Conservation (phyloP, 495 filamentous ascomycete genomes). For the Penicillium pulvis region DNA sequence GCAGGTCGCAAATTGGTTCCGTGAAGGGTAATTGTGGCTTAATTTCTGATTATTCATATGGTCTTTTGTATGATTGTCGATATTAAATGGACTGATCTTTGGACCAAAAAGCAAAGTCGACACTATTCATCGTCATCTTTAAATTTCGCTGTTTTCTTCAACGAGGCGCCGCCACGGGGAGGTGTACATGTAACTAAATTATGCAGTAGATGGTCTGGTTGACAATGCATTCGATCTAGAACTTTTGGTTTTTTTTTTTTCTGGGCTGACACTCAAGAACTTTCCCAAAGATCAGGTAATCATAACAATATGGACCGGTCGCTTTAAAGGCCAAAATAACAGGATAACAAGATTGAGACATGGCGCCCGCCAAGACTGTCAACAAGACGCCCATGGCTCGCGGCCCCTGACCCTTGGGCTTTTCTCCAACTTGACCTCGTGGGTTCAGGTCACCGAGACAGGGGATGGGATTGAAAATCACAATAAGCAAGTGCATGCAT, state of each 20-base stretch:
- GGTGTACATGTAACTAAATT: background rate
- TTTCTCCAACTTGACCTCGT: slow-evolving; percentile 18
- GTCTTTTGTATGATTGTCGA: background rate
- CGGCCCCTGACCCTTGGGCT: slow-evolving; percentile 19
- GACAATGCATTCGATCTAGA: slow-evolving; percentile 28
- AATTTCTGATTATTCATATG: background rate
- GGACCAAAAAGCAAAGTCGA: background rate
- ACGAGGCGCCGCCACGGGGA: slow-evolving; percentile 9
- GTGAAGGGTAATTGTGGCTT: slow-evolving; percentile 15
- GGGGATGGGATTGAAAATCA: slow-evolving; percentile 19
- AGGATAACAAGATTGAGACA: slow-evolving; percentile 24
- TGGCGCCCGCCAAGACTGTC: slow-evolving; percentile 27
- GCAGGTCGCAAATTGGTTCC: slow-evolving; percentile 13
- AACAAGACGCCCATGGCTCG: slow-evolving; percentile 11
- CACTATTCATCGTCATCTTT: slow-evolving; percentile 4
- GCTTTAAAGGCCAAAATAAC: slow-evolving; percentile 29
- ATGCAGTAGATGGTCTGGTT: slow-evolving; percentile 15
- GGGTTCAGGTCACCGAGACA: slow-evolving; percentile 15
- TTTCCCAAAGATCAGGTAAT: slow-evolving; percentile 19
- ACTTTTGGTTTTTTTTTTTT: slow-evolving; percentile 25
- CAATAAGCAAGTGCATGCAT: slow-evolving; percentile 23
- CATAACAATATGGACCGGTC: slow-evolving; percentile 33
- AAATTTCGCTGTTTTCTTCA: background rate
- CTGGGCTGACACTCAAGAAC: background rate
- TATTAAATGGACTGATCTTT: background rate